phyloP scores from a whole-genome alignment of 2,329 filamentous ascomycete species.

The Aspergillus bombycis region DNA sequence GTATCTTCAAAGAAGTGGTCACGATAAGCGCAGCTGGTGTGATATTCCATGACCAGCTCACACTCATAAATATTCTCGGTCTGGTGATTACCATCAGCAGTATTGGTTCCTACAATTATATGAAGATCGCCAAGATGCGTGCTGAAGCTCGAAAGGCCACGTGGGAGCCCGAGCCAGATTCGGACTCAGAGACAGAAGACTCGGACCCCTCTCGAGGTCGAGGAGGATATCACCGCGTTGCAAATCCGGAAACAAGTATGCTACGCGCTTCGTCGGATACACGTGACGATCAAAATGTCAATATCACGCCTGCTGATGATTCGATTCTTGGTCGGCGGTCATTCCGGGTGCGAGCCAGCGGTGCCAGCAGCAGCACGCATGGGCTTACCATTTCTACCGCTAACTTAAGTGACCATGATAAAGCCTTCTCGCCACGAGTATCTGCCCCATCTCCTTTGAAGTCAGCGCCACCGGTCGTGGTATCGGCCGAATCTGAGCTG shows the following conservation, averaged over 20 bases:
- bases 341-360: conserved; percentile 38
- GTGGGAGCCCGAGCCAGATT: conserved; percentile 28
- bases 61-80: conserved; percentile 82
- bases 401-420: conserved; percentile 34
- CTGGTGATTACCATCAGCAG: conserved; percentile 85
- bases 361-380: conserved; percentile 30
- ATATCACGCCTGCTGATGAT: conserved; percentile 29
- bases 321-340: conserved; percentile 29
- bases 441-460: conserved; percentile 29
- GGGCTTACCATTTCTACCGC: conserved; percentile 34
- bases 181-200: conserved; percentile 33
- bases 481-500: conserved; percentile 31
- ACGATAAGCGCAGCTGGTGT: conserved; percentile 88
- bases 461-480: conserved; percentile 36
- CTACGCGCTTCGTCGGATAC: conserved; percentile 20
- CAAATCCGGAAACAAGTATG: conserved; percentile 27
- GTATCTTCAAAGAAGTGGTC: conserved; percentile 98
- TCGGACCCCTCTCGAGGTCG: conserved; percentile 26
- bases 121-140: conserved; percentile 91
- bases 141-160: conserved; percentile 64
- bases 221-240: conserved; percentile 31
- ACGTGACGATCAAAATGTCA: conserved; percentile 29
- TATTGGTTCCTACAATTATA: conserved; percentile 89
- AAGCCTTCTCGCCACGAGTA: conserved; percentile 22
- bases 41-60: conserved; percentile 86